Conservation (phyloP, 176 grass and related monocot genomes). For the barley (Hordeum vulgare) region DNA sequence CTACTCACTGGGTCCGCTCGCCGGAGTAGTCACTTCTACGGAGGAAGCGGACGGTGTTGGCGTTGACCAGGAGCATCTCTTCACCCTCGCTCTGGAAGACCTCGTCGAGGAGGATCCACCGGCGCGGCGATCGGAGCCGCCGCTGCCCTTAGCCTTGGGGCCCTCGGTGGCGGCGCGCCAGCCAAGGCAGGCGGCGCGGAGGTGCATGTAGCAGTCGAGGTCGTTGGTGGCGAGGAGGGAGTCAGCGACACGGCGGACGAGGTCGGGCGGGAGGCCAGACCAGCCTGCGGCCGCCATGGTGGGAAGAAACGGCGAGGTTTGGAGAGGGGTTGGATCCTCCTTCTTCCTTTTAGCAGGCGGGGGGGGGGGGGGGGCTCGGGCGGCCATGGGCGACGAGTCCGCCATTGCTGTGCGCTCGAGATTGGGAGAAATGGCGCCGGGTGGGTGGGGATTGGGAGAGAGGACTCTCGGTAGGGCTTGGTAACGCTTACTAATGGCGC, state of each 20-base stretch:
- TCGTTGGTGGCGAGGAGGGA: not conserved
- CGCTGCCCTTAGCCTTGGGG: not conserved
- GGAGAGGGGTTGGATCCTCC: too few relatives aligned
- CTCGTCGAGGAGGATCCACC: not conserved
- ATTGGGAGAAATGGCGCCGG: too few relatives aligned
- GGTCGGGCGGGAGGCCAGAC: not conserved
- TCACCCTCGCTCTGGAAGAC: not conserved
- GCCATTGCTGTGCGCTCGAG: too few relatives aligned
- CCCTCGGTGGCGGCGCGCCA: not conserved
- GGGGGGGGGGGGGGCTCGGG: too few relatives aligned
- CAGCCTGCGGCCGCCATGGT: not conserved
- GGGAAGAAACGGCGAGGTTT: too few relatives aligned
- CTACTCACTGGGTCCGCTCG: constrained; percentile 43
- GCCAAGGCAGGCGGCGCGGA: not conserved
- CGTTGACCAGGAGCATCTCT: not conserved
- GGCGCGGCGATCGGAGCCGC: not conserved
- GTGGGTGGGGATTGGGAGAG: too few relatives aligned
- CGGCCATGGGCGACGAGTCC: too few relatives aligned
- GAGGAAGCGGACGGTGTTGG: not conserved
- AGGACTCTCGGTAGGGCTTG: too few relatives aligned
- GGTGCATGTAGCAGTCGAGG: not conserved
- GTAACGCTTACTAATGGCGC: too few relatives aligned
- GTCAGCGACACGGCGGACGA: not conserved
- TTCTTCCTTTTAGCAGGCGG: too few relatives aligned
- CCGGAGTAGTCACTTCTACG: constrained; percentile 37